phyloP scores from a whole-genome alignment of 192 early-diverging fungal genomes.

The Obelidium mucronatum region DNA sequence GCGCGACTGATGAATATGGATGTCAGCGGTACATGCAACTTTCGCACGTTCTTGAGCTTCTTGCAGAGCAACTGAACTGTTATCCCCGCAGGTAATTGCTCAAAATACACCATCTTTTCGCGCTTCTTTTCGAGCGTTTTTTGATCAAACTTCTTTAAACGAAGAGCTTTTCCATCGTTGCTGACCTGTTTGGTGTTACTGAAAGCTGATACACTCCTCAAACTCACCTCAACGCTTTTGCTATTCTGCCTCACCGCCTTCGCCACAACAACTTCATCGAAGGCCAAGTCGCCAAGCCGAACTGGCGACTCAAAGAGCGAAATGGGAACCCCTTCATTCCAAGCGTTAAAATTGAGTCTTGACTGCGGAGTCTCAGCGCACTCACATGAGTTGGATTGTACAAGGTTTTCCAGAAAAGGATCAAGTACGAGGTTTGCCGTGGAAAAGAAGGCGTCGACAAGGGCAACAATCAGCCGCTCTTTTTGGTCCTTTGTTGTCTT shows the following conservation, averaged over 20 bases:
- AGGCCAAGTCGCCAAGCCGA: slow-evolving; percentile 23
- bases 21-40: neutral
- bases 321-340: slow-evolving; percentile 25
- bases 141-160: neutral
- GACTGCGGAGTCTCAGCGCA: neutral
- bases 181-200: slow-evolving; percentile 25
- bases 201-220: neutral
- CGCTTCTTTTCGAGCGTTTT: neutral
- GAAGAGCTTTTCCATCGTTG: slow-evolving; percentile 27
- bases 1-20: slow-evolving; percentile 6
- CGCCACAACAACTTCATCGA: slow-evolving; percentile 45
- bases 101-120: slow-evolving; percentile 10
- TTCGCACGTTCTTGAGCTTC: neutral
- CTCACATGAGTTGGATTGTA: neutral
- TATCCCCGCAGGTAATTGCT: neutral
- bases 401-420: neutral
- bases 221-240: slow-evolving; percentile 12
- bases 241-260: slow-evolving; percentile 28
- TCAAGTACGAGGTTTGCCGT: slow-evolving; percentile 12
- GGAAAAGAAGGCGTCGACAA: slow-evolving; percentile 16
- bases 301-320: slow-evolving; percentile 18
- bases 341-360: neutral
- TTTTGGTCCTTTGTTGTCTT: too few species aligned
- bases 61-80: neutral
- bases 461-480: neutral